These are phyloP conservation scores for Giardia duodenalis DNA, from an alignment of 208 protist genomes.

Conservation along the genomic window DNA sequence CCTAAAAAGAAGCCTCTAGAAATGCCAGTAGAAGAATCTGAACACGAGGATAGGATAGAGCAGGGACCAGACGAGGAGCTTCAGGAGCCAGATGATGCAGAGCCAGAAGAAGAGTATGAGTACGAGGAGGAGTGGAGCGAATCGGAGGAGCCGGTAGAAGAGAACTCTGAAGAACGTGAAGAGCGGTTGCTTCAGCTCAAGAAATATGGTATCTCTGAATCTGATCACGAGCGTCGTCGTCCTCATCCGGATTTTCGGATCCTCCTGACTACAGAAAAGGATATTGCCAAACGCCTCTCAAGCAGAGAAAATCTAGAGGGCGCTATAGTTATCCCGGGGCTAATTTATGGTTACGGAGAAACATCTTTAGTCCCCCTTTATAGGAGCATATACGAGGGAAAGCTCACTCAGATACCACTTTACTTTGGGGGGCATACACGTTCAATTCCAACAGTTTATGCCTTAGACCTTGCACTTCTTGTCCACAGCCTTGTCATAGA, in stretches of 20 bases:
- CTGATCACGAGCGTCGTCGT: not conserved
- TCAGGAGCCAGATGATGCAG: not conserved
- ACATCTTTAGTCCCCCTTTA: not conserved
- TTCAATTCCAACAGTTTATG: not conserved
- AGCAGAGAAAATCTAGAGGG: not conserved
- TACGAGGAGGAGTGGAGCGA: constrained; percentile 7
- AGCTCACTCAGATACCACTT: not conserved
- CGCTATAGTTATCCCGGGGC: not conserved
- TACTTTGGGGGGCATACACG: constrained; percentile 17
- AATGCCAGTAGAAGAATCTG: too few species aligned
- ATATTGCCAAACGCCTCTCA: not conserved
- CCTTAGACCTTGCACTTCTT: constrained; percentile 5
- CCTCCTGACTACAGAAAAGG: not conserved
- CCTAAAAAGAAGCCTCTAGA: not conserved
- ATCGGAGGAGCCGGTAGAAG: not conserved
- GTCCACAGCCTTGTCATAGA: not conserved
- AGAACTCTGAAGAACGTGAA: constrained; percentile 3
- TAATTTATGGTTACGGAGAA: constrained; percentile 30
- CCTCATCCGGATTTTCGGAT: constrained; percentile 5
- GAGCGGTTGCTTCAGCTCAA: not conserved
- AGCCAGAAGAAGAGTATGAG: not conserved
- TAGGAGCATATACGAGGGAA: not conserved
- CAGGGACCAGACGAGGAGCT: not conserved
- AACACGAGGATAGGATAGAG: not conserved
- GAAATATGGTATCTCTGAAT: not conserved